A percentile compares a stretch with the other conserved stretches of the same genome.
Conservation (phyloP, 2,329 filamentous ascomycete species). For the Pseudocercospora cruenta region DNA sequence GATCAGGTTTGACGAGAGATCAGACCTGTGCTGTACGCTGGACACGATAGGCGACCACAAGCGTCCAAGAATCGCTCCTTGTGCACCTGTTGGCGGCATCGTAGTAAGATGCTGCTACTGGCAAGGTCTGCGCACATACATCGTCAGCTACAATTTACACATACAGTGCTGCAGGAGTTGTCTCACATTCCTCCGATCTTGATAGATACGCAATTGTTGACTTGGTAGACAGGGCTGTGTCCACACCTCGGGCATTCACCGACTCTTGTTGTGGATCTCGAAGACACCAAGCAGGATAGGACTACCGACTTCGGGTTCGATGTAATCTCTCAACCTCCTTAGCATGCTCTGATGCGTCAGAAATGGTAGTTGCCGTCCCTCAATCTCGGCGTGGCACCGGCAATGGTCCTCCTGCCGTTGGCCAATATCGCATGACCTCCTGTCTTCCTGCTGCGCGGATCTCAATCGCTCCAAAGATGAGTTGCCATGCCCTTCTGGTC, state of each 20-base stretch:
- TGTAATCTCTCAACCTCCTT: conserved; percentile 1
- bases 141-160: background rate
- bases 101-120: background rate
- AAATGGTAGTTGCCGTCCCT: background rate
- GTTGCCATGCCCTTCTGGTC: background rate
- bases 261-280: background rate
- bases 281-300: background rate
- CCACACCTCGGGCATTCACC: background rate
- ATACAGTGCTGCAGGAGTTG: background rate
- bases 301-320: background rate
- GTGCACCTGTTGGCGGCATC: background rate
- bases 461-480: background rate
- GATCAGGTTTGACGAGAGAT: background rate
- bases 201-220: background rate
- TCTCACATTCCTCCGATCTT: background rate
- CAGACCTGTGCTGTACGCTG: background rate
- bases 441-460: conserved; percentile 7
- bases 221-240: background rate
- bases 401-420: background rate
- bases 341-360: background rate
- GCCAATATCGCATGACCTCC: background rate
- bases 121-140: background rate
- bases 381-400: background rate
- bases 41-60: background rate
- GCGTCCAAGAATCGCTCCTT: background rate